These are phyloP conservation scores for Diplocarpon mali DNA, from an alignment of 2,329 filamentous ascomycete species.

Conservation along the genomic window DNA sequence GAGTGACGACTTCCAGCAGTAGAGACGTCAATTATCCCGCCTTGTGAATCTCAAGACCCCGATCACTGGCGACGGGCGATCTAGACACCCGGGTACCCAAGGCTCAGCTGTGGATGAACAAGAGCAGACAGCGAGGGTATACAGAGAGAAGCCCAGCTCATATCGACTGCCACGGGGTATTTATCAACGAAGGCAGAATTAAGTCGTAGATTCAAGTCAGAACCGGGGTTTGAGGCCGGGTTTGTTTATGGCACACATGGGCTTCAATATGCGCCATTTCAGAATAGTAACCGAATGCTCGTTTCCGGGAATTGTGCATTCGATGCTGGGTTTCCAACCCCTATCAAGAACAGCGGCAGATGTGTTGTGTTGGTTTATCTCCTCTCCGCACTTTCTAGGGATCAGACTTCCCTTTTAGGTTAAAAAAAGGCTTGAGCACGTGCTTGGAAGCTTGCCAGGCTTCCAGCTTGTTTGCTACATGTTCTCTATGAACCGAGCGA, in stretches of 20 bases:
- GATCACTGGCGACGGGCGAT: no score
- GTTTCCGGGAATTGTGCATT: no score
- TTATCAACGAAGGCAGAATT: slow-evolving; percentile 1
- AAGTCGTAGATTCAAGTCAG: slow-evolving; percentile 1
- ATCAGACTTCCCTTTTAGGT: slow-evolving; percentile 10
- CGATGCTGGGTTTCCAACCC: slow-evolving; percentile 10
- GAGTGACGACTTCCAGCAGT: background rate
- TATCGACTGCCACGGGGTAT: background rate
- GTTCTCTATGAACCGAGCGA: no score
- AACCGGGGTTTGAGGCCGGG: background rate
- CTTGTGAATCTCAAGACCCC: background rate
- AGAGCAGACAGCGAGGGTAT: background rate
- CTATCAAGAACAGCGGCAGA: slow-evolving; percentile 12
- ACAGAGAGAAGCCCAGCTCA: background rate
- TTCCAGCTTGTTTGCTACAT: no score
- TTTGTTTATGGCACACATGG: no score
- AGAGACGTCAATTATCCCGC: background rate
- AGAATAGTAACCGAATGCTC: no score
- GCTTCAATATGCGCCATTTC: no score
- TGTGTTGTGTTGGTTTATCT: slow-evolving; percentile 4
- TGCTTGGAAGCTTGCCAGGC: no score
- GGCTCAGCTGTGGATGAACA: background rate
- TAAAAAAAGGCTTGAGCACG: no score
- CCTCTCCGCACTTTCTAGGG: slow-evolving; percentile 8
- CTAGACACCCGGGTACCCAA: no score